Evolutionary conservation across 1,284 basidiomycete genomes (phyloP).

Genomic region (Ustilago trichophora): DNA sequence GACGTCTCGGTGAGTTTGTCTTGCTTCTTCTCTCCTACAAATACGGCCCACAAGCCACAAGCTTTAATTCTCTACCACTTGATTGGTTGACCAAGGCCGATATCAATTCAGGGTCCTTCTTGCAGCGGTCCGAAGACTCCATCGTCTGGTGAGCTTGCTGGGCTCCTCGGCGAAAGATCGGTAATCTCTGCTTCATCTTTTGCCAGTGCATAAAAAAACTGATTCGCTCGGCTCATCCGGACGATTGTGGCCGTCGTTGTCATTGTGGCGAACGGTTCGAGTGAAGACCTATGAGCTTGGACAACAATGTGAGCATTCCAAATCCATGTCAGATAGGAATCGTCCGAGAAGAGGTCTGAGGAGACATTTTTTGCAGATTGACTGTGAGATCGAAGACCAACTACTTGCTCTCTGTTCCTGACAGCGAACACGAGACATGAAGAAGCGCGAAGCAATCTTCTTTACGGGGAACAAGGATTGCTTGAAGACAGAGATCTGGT

Average conservation of each 20-base stretch:
- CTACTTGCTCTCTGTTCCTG: too few relatives aligned
- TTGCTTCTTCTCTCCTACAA: neutral
- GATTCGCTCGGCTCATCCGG: slow-evolving; percentile 9
- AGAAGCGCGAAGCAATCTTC: too few relatives aligned
- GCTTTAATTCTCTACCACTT: slow-evolving; percentile 12
- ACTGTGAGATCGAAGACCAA: too few relatives aligned
- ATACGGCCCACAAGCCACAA: slow-evolving; percentile 3
- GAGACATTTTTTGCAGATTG: too few relatives aligned
- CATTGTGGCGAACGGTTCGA: neutral
- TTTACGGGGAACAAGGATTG: too few relatives aligned
- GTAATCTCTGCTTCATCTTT: slow-evolving; percentile 3
- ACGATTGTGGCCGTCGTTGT: slow-evolving; percentile 1
- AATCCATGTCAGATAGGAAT: too few relatives aligned
- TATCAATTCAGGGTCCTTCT: slow-evolving; percentile 20
- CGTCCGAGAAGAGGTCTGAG: too few relatives aligned
- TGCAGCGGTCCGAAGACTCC: slow-evolving; percentile 1
- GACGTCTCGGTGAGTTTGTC: slow-evolving; percentile 11
- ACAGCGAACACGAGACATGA: too few relatives aligned
- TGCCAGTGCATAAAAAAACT: neutral
- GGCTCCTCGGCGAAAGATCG: slow-evolving; percentile 13
- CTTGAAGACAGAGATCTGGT: too few relatives aligned
- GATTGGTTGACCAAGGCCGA: slow-evolving; percentile 16
- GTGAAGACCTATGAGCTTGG: too few relatives aligned
- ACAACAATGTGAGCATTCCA: too few relatives aligned
- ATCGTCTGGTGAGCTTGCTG: neutral